phyloP scores from a whole-genome alignment of 2,329 filamentous ascomycete species.

The Penicillium sp. region DNA sequence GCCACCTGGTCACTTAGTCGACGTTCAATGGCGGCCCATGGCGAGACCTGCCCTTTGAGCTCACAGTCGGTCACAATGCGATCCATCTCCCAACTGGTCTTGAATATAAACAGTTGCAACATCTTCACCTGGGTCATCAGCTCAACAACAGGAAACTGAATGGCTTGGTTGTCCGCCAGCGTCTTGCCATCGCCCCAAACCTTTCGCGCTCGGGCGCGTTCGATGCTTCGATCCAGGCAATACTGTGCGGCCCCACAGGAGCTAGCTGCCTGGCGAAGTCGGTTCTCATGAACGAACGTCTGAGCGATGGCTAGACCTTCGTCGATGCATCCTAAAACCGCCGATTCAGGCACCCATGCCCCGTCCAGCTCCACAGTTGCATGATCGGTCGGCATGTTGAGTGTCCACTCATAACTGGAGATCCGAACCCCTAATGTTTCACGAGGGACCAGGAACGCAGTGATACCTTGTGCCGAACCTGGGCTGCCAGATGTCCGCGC shows the following conservation, averaged over 20 bases:
- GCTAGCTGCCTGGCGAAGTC: slow-evolving; percentile 64
- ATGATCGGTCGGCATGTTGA: slow-evolving; percentile 69
- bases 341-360: slow-evolving; percentile 57
- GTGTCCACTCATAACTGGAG: slow-evolving; percentile 63
- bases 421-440: slow-evolving; percentile 56
- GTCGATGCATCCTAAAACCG: slow-evolving; percentile 55
- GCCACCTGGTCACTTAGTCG: slow-evolving; percentile 62
- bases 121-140: slow-evolving; percentile 63
- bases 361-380: slow-evolving; percentile 60
- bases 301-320: slow-evolving; percentile 62
- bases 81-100: slow-evolving; percentile 65
- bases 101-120: slow-evolving; percentile 61
- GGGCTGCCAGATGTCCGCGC: slow-evolving; percentile 58
- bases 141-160: slow-evolving; percentile 66
- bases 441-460: slow-evolving; percentile 61
- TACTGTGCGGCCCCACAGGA: slow-evolving; percentile 52
- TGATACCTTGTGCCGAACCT: slow-evolving; percentile 59
- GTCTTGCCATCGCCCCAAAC: slow-evolving; percentile 28
- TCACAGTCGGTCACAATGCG: slow-evolving; percentile 37
- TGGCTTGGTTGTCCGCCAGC: slow-evolving; percentile 56
- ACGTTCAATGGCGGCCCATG: slow-evolving; percentile 57
- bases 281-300: slow-evolving; percentile 67
- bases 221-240: slow-evolving; percentile 59
- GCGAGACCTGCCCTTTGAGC: slow-evolving; percentile 24
- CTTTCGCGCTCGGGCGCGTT: slow-evolving; percentile 56